Base-by-base conservation (phyloP, 1,139 yeast species). In the Suhomyces yuchorum region DNA sequence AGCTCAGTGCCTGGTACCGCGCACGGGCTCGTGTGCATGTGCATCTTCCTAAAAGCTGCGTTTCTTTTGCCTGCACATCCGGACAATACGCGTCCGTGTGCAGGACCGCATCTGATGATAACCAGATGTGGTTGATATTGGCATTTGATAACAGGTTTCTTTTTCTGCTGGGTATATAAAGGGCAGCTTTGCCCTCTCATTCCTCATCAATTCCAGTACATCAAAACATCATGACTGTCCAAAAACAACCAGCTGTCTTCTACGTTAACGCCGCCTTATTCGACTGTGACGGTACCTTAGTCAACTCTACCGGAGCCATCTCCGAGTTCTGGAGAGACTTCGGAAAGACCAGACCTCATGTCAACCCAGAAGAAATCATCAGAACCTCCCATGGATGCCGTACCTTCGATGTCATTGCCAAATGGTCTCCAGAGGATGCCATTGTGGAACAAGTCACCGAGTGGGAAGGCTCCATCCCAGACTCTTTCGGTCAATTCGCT, bases 211-310 rank as follows among this genome's bases (percentile, higher is more conserved):
- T 20, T 12, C 23, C 38, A 40, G 17, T 40, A 23, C 30, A 42
- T 15, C 40, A 32, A 23, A 24, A 30, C 24, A 59, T 43, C 40
- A 65, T 65, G 69, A 65, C 69, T 40, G 50, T 61, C 42, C 59
- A 57, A 47, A 71, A 72, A 62, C 73, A 72, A 68, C 78, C 79
- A 48, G 79, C 78, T 58, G 63, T 68, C 54, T 75, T 75, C 53
- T 67, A 71, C 66, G 73, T 73, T 55, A 65, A 75, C 61, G 79
- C 79, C 56, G 80, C 75, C 56, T 78, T 87, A 56, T 87, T 88
- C 66, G 96, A 88, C 66, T 82, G 91, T 49, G 96, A 88, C 63
- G 96, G 96, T 47, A 88, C 96, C 37, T 75, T 88, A 62, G 88
- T 88, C 63, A 82, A 85, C 64, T 86, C 96, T 36, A 87, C 92